Evolutionary conservation across 139 green algal genomes (phyloP), one percentile per base, ranked within the genome.

Genomic region (Chlorella sp.): DNA sequence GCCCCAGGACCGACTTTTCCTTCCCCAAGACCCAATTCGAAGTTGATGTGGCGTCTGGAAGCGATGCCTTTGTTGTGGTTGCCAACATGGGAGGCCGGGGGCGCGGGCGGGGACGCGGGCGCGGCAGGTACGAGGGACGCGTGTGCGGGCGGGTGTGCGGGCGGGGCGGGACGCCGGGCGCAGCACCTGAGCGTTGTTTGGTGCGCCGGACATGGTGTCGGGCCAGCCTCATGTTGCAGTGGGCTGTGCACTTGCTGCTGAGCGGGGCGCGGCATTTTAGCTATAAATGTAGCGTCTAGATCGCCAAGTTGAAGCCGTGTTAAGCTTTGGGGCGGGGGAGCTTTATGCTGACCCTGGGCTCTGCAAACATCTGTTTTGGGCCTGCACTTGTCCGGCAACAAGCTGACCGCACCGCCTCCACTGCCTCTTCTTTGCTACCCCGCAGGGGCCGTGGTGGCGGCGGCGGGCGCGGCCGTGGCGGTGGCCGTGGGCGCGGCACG

Each of bases 11-110:
- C 2, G 91, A 93, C 26, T 93, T 93, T 64, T 60, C 76, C 75
- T 92, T 93, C 75, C 73, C 82, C 68, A 53, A 88, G 36, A n/a
- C 75, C 2, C 71, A 91, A 66, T 91, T 93, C 71, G 16, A 84
- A 48, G 32, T 37, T 0, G 85, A 93, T 64, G 83, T 91, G 83
- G 73, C 76, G 53, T 89, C 76, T 1, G 83, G 77, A n/a, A 89
- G 64, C 22, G 85, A 90, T 68, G 88, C 77, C 36, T 26, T 83
- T 2, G 22, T 73, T 0, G 60, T 69, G n/a, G 69, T 76, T 1
- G 40, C 86, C 26, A 34, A 24, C 40, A 88, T 68, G 36, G 83
- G 69, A 36, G 83, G 64, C 21, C 39, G 83, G 0, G 85, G 85
- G 37, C 60, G 81, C 19, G 89, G 89, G 7, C 82, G 83, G 30